These are phyloP conservation scores for Kalmanozyma brasiliensis DNA, from an alignment of 1,284 basidiomycete genomes.

Conservation along the genomic window DNA sequence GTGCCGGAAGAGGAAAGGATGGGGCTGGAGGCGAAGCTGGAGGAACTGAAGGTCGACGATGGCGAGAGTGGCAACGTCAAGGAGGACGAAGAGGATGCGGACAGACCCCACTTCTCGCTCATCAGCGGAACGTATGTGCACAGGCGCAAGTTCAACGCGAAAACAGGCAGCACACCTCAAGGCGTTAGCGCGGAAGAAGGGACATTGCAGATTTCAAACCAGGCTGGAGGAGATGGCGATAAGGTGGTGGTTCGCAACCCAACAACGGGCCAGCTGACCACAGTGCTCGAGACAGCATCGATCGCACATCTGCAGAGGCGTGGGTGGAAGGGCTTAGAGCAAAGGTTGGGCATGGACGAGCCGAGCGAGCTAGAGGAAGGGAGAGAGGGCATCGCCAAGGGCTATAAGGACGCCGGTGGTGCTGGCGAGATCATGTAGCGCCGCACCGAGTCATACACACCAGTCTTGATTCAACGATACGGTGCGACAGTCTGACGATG, in stretches of 20 bases:
- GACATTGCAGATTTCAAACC: not conserved
- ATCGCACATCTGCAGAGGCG: conserved; percentile 76
- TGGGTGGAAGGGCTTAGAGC: conserved; percentile 85
- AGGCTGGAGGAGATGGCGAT: conserved; percentile 16
- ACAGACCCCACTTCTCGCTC: conserved; percentile 76
- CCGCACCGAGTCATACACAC: no score
- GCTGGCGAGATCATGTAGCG: conserved; percentile 37
- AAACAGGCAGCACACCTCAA: conserved; percentile 44
- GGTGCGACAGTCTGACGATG: no score
- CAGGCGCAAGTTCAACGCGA: conserved; percentile 74
- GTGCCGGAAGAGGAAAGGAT: conserved; percentile 58
- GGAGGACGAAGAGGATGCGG: conserved; percentile 29
- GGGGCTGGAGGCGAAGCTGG: not conserved
- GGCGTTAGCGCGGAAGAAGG: conserved; percentile 1
- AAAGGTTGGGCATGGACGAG: conserved; percentile 79
- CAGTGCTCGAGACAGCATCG: conserved; percentile 66
- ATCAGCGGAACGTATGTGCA: conserved; percentile 87
- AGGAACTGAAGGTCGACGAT: conserved; percentile 9
- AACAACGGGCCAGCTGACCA: conserved; percentile 72
- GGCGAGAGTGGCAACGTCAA: conserved; percentile 20
- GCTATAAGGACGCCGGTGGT: conserved; percentile 73
- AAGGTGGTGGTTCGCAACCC: conserved; percentile 75
- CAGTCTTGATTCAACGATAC: no score
- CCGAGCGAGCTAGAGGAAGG: conserved; percentile 88
- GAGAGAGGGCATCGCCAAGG: conserved; percentile 85